Evolutionary conservation across 2,329 filamentous ascomycete genomes (phyloP), one percentile per base, ranked within the genome.

Genomic region (Blastomyces gilchristii): DNA sequence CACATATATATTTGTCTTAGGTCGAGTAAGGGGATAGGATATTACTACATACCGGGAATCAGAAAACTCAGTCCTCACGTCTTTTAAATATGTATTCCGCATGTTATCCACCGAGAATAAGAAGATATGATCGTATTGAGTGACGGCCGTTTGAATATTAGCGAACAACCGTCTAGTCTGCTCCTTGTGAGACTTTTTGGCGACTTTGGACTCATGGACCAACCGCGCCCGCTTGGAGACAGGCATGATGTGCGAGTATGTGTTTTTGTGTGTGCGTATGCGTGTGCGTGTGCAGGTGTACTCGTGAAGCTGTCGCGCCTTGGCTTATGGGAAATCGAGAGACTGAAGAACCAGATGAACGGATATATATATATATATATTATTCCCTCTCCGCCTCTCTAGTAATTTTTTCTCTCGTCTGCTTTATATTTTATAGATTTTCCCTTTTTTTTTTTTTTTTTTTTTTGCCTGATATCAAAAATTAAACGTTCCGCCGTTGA

Each of bases 91-190:
- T 70, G 87, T 95, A 81, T 99, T 99, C 76, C 94, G 91, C 91
- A 96, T 96, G 81, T 97, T 97, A 74, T 96, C 90, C 69, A 99
- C 87, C 72, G 85, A 84, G 76, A 99, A 96, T 74, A 97, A 90
- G 79, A 95, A 95, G 79, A 93, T 89, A 82, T 93, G 86, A 77
- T 91, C 85, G 82, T 93, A 96, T 72, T 90, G 81, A 73, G 91
- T 88, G 65, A 95, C 83, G 72, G 87, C 87, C 75, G 92, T 87
- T 76, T 91, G 91, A 68, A 99, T 88, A 76, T 90, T 91, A 77
- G 88, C 82, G 80, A 93, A 96, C 67, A 97, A 87, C 73, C 88
- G 87, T 73, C 92, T 85, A 77, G 92, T 92, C 65, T 86, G 80
- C 77, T 97, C 89, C 81, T 96, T 95, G 78, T 89, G 88, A 67